These are phyloP conservation scores for Gnaphalium uliginosum DNA, from an alignment of 129 eudicot species.

Conservation along the genomic window DNA sequence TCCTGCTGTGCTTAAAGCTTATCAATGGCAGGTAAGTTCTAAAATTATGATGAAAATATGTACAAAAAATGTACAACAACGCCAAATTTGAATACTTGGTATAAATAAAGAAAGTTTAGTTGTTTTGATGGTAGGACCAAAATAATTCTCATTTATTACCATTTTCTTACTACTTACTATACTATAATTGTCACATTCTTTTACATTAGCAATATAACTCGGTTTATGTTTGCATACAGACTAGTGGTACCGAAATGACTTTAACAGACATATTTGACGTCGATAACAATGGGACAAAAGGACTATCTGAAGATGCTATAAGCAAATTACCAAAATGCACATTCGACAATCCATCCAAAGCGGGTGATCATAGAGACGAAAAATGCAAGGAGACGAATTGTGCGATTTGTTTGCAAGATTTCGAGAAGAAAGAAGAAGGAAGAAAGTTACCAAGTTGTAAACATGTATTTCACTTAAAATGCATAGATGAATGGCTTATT, in stretches of 20 bases:
- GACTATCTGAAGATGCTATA: constrained; percentile 52
- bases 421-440: constrained; percentile 51
- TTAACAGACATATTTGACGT: constrained; percentile 52
- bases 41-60: background rate
- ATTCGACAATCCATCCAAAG: constrained; percentile 10
- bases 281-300: constrained; percentile 42
- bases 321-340: constrained; percentile 43
- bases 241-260: constrained; percentile 47
- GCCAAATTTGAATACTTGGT: background rate
- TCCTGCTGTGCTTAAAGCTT: constrained; percentile 86
- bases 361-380: background rate
- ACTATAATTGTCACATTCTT: background rate
- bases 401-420: constrained; percentile 55
- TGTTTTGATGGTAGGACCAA: background rate
- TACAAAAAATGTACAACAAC: background rate
- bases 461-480: constrained; percentile 59
- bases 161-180: background rate
- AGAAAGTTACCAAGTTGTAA: constrained; percentile 49
- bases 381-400: constrained; percentile 34
- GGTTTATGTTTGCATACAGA: constrained; percentile 27
- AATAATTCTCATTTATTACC: background rate
- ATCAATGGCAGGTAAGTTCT: constrained; percentile 66
- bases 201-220: background rate
- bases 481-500: constrained; percentile 78
- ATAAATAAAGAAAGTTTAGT: background rate